Evolutionary conservation across 768 basidiomycete species (phyloP).

Genomic region (Clavulina sp.): DNA sequence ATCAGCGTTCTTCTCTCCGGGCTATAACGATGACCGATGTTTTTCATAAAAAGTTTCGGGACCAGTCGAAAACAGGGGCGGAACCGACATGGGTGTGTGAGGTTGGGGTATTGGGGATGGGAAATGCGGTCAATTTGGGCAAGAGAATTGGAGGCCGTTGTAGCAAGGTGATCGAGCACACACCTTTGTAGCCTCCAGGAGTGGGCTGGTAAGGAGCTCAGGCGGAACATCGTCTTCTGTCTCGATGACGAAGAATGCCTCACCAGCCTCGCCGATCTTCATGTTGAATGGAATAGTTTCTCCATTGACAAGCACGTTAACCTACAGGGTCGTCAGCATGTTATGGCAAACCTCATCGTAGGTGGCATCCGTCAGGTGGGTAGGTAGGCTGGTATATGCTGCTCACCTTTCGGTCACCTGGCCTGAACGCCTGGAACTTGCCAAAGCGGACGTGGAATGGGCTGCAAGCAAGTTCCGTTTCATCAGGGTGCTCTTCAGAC

Average conservation of each 20-base stretch:
- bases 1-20: not conserved
- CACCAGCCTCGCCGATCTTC: conserved; percentile 98
- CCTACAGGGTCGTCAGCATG: conserved; percentile 27
- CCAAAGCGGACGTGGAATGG: conserved; percentile 98
- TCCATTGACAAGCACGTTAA: conserved; percentile 78
- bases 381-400: not conserved
- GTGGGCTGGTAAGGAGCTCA: conserved; percentile 83
- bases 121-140: too few relatives aligned
- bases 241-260: conserved; percentile 97
- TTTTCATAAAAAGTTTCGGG: too few relatives aligned
- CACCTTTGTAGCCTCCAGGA: conserved; percentile 35
- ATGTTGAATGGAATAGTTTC: conserved; percentile 77
- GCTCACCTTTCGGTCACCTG: conserved; percentile 79
- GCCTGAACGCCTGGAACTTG: conserved; percentile 87
- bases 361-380: not conserved
- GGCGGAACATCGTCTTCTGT: conserved; percentile 88
- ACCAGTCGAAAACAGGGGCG: too few relatives aligned
- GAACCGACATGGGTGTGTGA: too few relatives aligned
- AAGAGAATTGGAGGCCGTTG: not conserved
- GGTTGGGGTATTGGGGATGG: too few relatives aligned
- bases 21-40: too few relatives aligned
- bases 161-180: not conserved
- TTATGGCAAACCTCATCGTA: not conserved
- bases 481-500: conserved; percentile 31
- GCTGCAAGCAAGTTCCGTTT: conserved; percentile 63